These are phyloP conservation scores for Tarenaya hassleriana DNA, from an alignment of 345 rosid species.

Conservation along the genomic window DNA sequence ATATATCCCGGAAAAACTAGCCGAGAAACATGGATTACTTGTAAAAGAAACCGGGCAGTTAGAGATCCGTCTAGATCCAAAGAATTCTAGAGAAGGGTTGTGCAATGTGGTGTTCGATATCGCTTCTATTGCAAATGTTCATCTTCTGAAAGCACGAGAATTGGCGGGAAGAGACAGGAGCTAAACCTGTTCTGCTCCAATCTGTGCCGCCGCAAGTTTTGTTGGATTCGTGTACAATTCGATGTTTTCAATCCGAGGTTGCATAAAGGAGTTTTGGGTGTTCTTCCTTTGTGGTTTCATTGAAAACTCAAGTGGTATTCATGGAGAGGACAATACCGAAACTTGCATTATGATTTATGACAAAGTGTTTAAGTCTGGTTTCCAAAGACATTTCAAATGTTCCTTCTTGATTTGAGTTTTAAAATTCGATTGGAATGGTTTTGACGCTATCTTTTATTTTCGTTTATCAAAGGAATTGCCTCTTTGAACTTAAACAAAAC, in stretches of 20 bases:
- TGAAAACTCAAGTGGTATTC: conserved; percentile 78
- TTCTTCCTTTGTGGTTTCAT: conserved; percentile 72
- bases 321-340: conserved; percentile 56
- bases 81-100: conserved; percentile 58
- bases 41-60: conserved; percentile 53
- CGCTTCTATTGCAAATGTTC: conserved; percentile 79
- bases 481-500: neutral
- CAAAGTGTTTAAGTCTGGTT: too few species aligned
- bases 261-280: conserved; percentile 65
- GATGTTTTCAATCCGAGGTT: conserved; percentile 82
- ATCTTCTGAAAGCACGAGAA: conserved; percentile 76
- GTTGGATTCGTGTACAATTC: conserved; percentile 56
- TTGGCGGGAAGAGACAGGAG: conserved; percentile 53
- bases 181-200: conserved; percentile 65
- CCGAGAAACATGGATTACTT: conserved; percentile 64
- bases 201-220: conserved; percentile 77
- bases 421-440: too few species aligned
- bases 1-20: conserved; percentile 61
- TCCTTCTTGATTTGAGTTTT: too few species aligned
- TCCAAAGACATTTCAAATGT: conserved; percentile 16
- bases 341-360: too few species aligned
- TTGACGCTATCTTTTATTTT: neutral
- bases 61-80: conserved; percentile 50
- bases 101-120: conserved; percentile 69
- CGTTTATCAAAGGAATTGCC: too few species aligned